Evolutionary conservation across 2,329 filamentous ascomycete genomes (phyloP), one percentile per base, ranked within the genome.

Genomic region (Diaporthe sp.): DNA sequence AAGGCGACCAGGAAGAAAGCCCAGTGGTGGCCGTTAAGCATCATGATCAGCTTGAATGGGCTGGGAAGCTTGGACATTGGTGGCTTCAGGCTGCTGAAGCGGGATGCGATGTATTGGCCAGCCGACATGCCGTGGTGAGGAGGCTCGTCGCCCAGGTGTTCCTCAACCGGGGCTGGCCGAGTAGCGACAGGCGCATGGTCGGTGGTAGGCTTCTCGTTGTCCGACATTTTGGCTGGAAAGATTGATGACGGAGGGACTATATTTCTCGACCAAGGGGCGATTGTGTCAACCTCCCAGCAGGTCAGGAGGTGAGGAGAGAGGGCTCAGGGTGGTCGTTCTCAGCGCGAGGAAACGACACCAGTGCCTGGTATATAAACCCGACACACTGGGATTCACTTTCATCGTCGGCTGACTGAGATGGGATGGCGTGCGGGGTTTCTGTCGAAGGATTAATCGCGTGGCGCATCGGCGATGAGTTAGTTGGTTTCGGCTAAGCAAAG

Each of bases 1-100:
- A 91, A 90, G 1, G 88, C 88, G 70, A 91, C 83, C 13, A 82
- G 79, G 79, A 91, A 91, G 74, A 90, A 90, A 0, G 85, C 83
- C 89, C 89, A 91, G 58, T 90, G 87, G 50, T 84, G 85, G 42
- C 81, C 80, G 73, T 82, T 87, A 71, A 91, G 81, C 84, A 87
- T 87, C 39, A 83, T 81, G 22, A 91, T 51, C 32, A 90, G 80
- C 37, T 79, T 83, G 75, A 89, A 82, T 0, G 89, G 89, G 76
- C 90, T 93, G 65, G 86, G 85, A 35, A 88, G 82, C 70, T 86
- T 86, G 58, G 84, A 80, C 85, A 91, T 88, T 2, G 88, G 88
- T 50, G 91, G 91, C 81, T 88, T 90, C 70, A 92, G 85, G 22
- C 87, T 85, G 15, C 85, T 84, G 77, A 92, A 76, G 71, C 91